Conservation (phyloP, 352 stramenopile genomes). For the Globisporangium radiosum region DNA sequence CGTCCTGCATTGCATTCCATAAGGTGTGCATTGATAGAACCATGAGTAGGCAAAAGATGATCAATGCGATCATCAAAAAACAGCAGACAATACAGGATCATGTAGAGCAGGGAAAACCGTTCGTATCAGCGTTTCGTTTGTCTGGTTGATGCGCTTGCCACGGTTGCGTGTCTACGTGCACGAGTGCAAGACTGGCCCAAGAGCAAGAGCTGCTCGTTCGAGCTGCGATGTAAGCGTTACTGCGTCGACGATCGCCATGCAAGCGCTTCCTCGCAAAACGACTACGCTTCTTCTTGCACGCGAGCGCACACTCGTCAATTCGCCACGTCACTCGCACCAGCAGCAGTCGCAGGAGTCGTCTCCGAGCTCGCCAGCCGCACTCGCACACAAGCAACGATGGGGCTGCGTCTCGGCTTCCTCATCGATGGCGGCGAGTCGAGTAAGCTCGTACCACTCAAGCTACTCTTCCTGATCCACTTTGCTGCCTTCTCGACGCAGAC, state of each 20-base stretch:
- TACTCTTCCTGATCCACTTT: slow-evolving; percentile 66
- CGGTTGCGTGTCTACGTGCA: no score
- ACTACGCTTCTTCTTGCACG: no score
- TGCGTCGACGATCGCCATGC: no score
- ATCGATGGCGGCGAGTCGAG: slow-evolving; percentile 56
- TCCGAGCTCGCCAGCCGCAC: no score
- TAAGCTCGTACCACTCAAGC: slow-evolving; percentile 60
- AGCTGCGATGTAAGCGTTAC: no score
- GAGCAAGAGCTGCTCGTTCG: no score
- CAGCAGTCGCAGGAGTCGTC: no score
- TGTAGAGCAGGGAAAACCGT: not conserved
- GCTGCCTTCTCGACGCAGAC: slow-evolving; percentile 63
- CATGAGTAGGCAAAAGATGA: not conserved
- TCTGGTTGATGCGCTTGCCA: not conserved
- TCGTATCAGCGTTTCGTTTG: not conserved
- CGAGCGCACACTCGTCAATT: no score
- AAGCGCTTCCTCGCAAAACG: no score
- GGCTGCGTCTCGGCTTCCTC: slow-evolving; percentile 36
- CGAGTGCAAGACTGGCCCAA: no score
- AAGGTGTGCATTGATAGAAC: not conserved
- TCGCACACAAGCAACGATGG: slow-evolving; percentile 3
- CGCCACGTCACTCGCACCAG: no score
- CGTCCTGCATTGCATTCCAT: not conserved
- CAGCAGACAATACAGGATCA: not conserved
- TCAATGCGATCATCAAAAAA: not conserved